Base-by-base conservation (phyloP, 2,329 filamentous ascomycete species). In the Gaeumannomyces sp. region DNA sequence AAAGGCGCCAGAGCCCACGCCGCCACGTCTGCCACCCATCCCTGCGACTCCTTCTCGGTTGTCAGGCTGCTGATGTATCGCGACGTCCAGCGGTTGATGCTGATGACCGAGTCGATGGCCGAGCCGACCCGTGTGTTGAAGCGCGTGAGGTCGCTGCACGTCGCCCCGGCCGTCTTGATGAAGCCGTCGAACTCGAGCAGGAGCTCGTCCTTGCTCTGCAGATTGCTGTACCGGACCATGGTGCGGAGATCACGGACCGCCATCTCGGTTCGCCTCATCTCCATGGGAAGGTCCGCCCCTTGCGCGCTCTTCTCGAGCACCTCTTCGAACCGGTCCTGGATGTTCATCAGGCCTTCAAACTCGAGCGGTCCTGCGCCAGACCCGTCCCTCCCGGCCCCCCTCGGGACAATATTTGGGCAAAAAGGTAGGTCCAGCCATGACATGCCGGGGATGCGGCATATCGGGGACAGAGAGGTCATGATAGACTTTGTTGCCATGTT, bases 111-210 rank as follows among this genome's bases (percentile, higher is more conserved):
- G 71, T 94, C 91, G 50, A 93, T 87, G 1, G 89, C 87, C 14
- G 86, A 83, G 5, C 89, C 89, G 68, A 93, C 88, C 69, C 89
- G 88, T 0, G 85, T 87, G 76, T 93, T 93, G 81, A 93, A 95
- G 65, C 82, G 84, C 67, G 89, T 87, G 5, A 95, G 80, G 65
- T 90, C 86, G 59, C 82, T 80, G 4, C 89, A 85, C 1, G 89
- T 87, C 60, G 83, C 80, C 4, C 85, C 80, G 2, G 89, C 87
- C 0, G 85, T 86, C 13, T 89, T 85, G 69, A 95, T 85, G 75
- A 93, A 96, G 62, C 85, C 85, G 67, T 90, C 85, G 65, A 96
- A 90, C 73, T 94, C 91, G 28, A 88, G 81, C 5, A 91, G 85
- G 16, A 96, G 83, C 74, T 93, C 89, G 50, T 89, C 83, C 35